Evolutionary conservation across 2,329 filamentous ascomycete genomes (phyloP), one percentile per base, ranked within the genome.

Genomic region (Teratosphaeria zuluensis): DNA sequence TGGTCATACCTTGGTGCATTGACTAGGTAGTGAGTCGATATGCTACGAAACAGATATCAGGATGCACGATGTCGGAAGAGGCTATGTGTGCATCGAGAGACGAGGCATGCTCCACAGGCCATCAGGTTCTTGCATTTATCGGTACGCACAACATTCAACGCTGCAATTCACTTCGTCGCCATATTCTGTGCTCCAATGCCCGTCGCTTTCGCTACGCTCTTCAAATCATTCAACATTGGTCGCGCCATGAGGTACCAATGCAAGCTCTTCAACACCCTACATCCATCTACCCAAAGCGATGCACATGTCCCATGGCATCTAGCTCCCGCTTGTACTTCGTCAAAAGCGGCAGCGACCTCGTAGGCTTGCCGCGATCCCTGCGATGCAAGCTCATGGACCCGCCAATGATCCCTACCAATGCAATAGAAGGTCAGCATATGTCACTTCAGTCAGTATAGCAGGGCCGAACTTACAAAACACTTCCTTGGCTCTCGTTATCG

Each of bases 401-500:
- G 35, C 56, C 56, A n/a, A 58, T 48, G 42, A 48, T 48, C 42
- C 42, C 42, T 48, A 42, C 16, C 19, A 48, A 19, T 21, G 16
- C 16, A n/a, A 19, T 7, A n/a, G n/a, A 19, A 19, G 19, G 19
- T 48, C 42, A 48, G 42, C 42, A 21, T 48, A 21, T 48, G n/a
- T 48, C 42, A 19, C 42, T 8, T 21, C 19, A 21, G 16, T 19
- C 19, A 8, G n/a, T 48, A 28, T 21, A n/a, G 19, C 6, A 6
- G 9, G n/a, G 42, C 19, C 19, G 6, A 16, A 48, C 19, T 64
- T 60, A 62, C 63, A 66, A 38, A 61, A 59, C 1, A 67, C 60
- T 5, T 62, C 62, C 53, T 59, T 62, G 11, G 63, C 65, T 30
- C 64, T 56, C 1, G 64, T 66, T 51, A 65, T 56, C 16, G 64